A percentile compares a stretch with the other conserved stretches of the same genome.
Conservation (phyloP, 768 basidiomycete genomes). For the Collybiopsis luxurians region DNA sequence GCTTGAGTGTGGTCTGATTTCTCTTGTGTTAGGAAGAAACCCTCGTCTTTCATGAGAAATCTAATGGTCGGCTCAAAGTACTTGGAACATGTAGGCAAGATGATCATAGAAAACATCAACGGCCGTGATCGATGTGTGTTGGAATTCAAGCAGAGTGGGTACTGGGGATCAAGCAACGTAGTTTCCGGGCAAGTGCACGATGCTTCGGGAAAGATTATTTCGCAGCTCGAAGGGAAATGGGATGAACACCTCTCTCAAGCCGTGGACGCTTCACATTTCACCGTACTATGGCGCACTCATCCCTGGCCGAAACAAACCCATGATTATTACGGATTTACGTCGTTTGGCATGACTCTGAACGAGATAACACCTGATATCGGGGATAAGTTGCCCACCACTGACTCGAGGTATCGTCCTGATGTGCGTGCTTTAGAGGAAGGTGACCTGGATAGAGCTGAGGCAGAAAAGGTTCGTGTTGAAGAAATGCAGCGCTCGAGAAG, state of each 20-base stretch:
- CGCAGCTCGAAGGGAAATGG: slow-evolving; percentile 87
- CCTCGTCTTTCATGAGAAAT: slow-evolving; percentile 86
- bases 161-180: slow-evolving; percentile 77
- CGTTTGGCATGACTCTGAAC: slow-evolving; percentile 76
- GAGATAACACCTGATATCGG: slow-evolving; percentile 69
- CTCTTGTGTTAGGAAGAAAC: slow-evolving; percentile 61
- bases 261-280: slow-evolving; percentile 65
- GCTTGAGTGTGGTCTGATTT: background rate
- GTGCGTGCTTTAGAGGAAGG: slow-evolving; percentile 83
- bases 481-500: slow-evolving; percentile 75
- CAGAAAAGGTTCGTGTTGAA: slow-evolving; percentile 69
- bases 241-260: slow-evolving; percentile 76
- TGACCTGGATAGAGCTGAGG: slow-evolving; percentile 65
- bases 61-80: slow-evolving; percentile 91
- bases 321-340: slow-evolving; percentile 82
- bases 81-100: slow-evolving; percentile 79
- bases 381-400: slow-evolving; percentile 69
- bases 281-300: slow-evolving; percentile 72
- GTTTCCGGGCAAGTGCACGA: slow-evolving; percentile 62
- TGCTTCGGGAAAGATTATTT: slow-evolving; percentile 47
- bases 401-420: slow-evolving; percentile 80
- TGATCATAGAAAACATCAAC: slow-evolving; percentile 66
- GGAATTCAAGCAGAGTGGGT: slow-evolving; percentile 87
- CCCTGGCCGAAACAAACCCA: slow-evolving; percentile 71
- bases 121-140: slow-evolving; percentile 58